Evolutionary conservation across 78 protist genomes (phyloP).

Genomic region (Trichosphaerium sp.): DNA sequence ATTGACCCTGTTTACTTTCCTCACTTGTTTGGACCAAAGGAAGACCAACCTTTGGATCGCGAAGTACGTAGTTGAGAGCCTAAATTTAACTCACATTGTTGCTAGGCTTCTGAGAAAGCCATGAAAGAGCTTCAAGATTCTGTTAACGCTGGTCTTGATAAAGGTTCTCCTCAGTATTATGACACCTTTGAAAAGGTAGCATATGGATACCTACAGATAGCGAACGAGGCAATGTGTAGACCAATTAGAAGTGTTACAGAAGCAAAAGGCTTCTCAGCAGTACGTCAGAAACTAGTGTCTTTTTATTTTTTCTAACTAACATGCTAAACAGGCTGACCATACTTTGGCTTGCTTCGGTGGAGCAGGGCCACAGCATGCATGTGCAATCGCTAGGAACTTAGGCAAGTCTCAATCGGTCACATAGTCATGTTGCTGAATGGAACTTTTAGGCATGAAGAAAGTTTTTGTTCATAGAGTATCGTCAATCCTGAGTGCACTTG

Average conservation of each 20-base stretch:
- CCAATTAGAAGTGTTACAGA: slow-evolving; percentile 81
- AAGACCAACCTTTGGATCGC: slow-evolving; percentile 67
- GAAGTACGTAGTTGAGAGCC: too few relatives aligned
- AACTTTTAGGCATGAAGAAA: slow-evolving; percentile 69
- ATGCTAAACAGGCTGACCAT: slow-evolving; percentile 28
- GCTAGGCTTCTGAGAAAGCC: too few relatives aligned
- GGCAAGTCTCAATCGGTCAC: too few relatives aligned
- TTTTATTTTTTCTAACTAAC: neutral
- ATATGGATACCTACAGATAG: slow-evolving; percentile 75
- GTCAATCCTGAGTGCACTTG: slow-evolving; percentile 79
- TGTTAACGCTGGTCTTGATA: neutral
- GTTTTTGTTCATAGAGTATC: slow-evolving; percentile 64
- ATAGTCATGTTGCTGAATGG: too few relatives aligned
- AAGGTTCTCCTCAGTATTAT: neutral
- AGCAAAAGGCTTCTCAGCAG: slow-evolving; percentile 43
- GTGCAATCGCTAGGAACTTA: slow-evolving; percentile 74
- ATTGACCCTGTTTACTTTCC: slow-evolving; percentile 76
- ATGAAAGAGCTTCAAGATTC: too few relatives aligned
- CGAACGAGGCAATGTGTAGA: slow-evolving; percentile 90
- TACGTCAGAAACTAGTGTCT: neutral
- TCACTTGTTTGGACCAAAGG: slow-evolving; percentile 71
- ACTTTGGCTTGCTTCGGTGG: slow-evolving; percentile 86
- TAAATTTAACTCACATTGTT: too few relatives aligned
- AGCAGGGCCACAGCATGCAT: slow-evolving; percentile 93
- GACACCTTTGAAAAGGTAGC: slow-evolving; percentile 57